Evolutionary conservation across 495 filamentous ascomycete species (phyloP).

Genomic region (Tirmania nivea): DNA sequence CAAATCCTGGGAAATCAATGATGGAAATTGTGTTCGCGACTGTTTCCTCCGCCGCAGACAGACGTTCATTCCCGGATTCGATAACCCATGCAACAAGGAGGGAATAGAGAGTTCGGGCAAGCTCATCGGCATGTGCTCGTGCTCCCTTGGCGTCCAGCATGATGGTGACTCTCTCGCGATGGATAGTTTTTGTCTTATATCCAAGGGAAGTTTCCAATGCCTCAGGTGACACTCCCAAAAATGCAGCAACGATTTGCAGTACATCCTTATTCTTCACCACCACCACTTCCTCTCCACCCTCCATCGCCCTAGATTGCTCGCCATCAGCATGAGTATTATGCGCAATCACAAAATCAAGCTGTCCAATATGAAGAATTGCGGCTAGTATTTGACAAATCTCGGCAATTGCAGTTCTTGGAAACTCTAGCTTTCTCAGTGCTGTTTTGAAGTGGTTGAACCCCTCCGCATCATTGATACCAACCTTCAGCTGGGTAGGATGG

Average conservation of each 20-base stretch:
- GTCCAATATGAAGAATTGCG: slow-evolving; percentile 79
- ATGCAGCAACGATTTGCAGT: slow-evolving; percentile 64
- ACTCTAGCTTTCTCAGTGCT: slow-evolving; percentile 78
- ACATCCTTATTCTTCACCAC: slow-evolving; percentile 86
- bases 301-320: slow-evolving; percentile 88
- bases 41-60: slow-evolving; percentile 70
- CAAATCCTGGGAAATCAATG: slow-evolving; percentile 89
- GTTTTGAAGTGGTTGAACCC: slow-evolving; percentile 97
- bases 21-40: slow-evolving; percentile 86
- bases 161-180: slow-evolving; percentile 84
- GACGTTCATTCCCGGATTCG: slow-evolving; percentile 72
- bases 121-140: slow-evolving; percentile 73
- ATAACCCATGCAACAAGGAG: slow-evolving; percentile 83
- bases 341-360: slow-evolving; percentile 69
- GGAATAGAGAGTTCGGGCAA: slow-evolving; percentile 86
- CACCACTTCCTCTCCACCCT: slow-evolving; percentile 69
- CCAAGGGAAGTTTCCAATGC: slow-evolving; percentile 74
- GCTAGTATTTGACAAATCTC: slow-evolving; percentile 90
- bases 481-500: slow-evolving; percentile 87
- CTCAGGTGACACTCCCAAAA: slow-evolving; percentile 58
- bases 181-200: slow-evolving; percentile 87
- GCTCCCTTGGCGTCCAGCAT: slow-evolving; percentile 90
- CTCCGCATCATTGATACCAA: slow-evolving; percentile 85
- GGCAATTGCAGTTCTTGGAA: slow-evolving; percentile 78
- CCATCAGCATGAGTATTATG: slow-evolving; percentile 54